phyloP scores from a whole-genome alignment of 768 basidiomycete genomes.

The Trichaptum fuscoviolaceum region DNA sequence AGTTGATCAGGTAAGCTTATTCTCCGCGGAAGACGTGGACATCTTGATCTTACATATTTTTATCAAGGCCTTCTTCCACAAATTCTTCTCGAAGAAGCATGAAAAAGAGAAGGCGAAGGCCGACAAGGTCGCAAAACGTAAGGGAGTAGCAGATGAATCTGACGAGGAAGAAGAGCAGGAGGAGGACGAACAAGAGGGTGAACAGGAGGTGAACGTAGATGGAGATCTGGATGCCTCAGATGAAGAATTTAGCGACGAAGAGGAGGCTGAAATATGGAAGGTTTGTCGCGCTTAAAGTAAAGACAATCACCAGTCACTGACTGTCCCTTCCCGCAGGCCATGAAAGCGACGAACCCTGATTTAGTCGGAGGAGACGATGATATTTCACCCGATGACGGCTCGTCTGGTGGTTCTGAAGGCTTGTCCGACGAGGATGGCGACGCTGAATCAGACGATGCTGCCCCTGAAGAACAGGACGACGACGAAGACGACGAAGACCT shows the following conservation, averaged over 20 bases:
- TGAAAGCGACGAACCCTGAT: slow-evolving; percentile 82
- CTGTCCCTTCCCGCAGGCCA: slow-evolving; percentile 48
- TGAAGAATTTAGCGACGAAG: slow-evolving; percentile 40
- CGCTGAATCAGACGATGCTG: slow-evolving; percentile 25
- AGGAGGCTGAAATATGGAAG: slow-evolving; percentile 86
- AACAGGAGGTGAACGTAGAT: slow-evolving; percentile 25
- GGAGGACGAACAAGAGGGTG: slow-evolving; percentile 27
- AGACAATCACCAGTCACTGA: slow-evolving; percentile 8
- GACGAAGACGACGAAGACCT: slow-evolving; percentile 42
- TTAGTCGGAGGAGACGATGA: slow-evolving; percentile 36
- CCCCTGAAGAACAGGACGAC: slow-evolving; percentile 26
- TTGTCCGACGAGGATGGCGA: slow-evolving; percentile 25
- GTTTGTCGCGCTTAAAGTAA: slow-evolving; percentile 31
- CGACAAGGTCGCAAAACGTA: slow-evolving; percentile 42
- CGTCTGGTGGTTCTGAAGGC: slow-evolving; percentile 26
- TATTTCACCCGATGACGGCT: slow-evolving; percentile 20
- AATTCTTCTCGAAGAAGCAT: slow-evolving; percentile 75
- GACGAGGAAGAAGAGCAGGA: slow-evolving; percentile 21
- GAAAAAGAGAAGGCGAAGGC: slow-evolving; percentile 45
- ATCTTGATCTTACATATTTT: slow-evolving; percentile 7
- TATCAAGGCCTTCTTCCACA: slow-evolving; percentile 80
- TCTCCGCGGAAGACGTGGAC: neutral
- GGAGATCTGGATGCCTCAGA: slow-evolving; percentile 30
- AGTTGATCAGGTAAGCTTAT: slow-evolving; percentile 70
- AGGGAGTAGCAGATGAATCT: slow-evolving; percentile 30